Evolutionary conservation across 2,329 filamentous ascomycete species (phyloP), one percentile per base, ranked within the genome.

Genomic region (Talaromyces marneffei): DNA sequence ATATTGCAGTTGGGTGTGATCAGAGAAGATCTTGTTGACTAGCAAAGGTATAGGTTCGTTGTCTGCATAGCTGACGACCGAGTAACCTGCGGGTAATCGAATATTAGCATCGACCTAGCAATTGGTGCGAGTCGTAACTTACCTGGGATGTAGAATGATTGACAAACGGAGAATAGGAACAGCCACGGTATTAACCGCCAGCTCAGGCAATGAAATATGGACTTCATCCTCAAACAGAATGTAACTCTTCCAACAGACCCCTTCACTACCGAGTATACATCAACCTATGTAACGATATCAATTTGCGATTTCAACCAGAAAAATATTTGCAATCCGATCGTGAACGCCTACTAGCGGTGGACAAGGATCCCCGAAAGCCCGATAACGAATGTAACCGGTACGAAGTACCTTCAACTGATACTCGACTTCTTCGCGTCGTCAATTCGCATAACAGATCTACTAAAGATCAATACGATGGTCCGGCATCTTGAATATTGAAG

Each of bases 11-110:
- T 94, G 88, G 7, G 90, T 94, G 69, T 90, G 87, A 76, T 95
- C 91, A 60, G 91, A 95, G 75, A 92, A 95, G 68, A 92, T 87
- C 75, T 96, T 96, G 79, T 96, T 96, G 66, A 94, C 89, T 60
- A 93, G 86, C n/a, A 96, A 81, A 0, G 91, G 91, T 40, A 96
- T 88, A 10, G 85, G 80, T 67, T 95, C 89, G 72, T 85, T 84
- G 65, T 92, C 85, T 66, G 82, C 82, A 73, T 95, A 95, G 70
- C 85, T 91, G 71, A 87, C 89, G 70, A 92, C 86, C 5, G 91
- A 95, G 82, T 89, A 94, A 66, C 91, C 91, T 89, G 63, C 52
- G 27, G 9, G 6, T 18, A 67, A 27, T n/a, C 37, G 40, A n/a
- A 42, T 12, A 20, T 54, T 27, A 60, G 39, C 16, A 55, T 2